Base-by-base conservation (phyloP, 352 stramenopile genomes). In the Achlya hypogyna region DNA sequence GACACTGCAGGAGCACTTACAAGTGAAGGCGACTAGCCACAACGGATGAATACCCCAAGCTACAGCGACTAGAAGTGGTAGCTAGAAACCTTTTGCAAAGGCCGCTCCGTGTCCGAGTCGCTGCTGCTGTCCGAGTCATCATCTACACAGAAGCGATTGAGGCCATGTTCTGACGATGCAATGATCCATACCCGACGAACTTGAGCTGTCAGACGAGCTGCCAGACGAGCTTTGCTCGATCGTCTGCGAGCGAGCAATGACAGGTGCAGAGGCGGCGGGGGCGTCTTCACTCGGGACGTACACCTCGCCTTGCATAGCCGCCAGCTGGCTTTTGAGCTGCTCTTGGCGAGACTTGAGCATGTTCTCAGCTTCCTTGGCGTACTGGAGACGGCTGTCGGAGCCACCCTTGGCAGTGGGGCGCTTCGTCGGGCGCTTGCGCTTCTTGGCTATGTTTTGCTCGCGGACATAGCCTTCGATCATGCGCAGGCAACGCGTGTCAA, bases 381-480 rank as follows among this genome's bases (percentile, higher is more conserved):
- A 91, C 67, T 92, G 88, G 25, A 95, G 62, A 18, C 85, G 78
- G 62, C 90, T 88, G 52, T 86, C 85, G 49, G 77, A 73, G 1
- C 72, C 54, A 63, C 32, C 69, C 25, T 56, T 58, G 18, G 43
- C 65, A 18, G n/a, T 60, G 34, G 68, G 25, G 32, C 69, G 69
- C 38, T 72, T 71, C 10, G 62, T 25, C 42, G 86, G 82, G 51
- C 85, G 81, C 73, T 93, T 93, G 35, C 84, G 80, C 75, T 93
- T 95, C 53, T 81, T 77, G 16, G 82, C 85, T 77, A 94, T 90
- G n/a, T 84, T 84, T 66, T 89, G 89, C 72, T 95, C 85, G 73
- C 82, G 76, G 74, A 95, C 82, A 69, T 93, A 95, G 72, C 85
- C 85, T 83, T 95, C 84, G 49, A 95, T 81, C 84, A 93, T 93